Conservation (phyloP, 495 filamentous ascomycete species). For the Gamarada debralockiae region DNA sequence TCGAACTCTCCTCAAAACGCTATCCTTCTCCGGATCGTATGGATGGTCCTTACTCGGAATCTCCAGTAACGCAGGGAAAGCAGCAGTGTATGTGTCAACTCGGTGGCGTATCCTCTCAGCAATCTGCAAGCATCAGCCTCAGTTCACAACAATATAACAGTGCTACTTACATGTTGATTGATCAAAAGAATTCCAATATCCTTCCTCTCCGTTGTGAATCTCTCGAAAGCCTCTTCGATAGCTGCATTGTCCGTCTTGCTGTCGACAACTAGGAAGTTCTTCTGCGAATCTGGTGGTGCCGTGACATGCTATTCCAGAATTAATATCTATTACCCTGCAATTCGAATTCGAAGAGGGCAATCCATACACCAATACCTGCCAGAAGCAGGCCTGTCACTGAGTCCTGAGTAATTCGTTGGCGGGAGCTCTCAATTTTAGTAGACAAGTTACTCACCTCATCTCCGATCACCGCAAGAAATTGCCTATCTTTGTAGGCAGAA, state of each 20-base stretch:
- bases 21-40: constrained; percentile 99
- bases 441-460: constrained; percentile 67
- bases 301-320: constrained; percentile 63
- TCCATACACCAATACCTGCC: constrained; percentile 87
- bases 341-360: neutral
- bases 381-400: constrained; percentile 92
- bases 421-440: neutral
- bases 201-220: constrained; percentile 82
- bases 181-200: constrained; percentile 96
- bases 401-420: constrained; percentile 48
- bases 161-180: constrained; percentile 84
- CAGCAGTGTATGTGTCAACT: constrained; percentile 68
- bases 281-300: constrained; percentile 75
- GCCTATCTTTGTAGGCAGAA: constrained; percentile 76
- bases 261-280: constrained; percentile 98
- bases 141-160: neutral
- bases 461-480: constrained; percentile 96
- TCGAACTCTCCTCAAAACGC: constrained; percentile 85
- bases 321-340: constrained; percentile 10
- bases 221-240: constrained; percentile 89
- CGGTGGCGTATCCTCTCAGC: constrained; percentile 89
- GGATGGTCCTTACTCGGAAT: constrained; percentile 99
- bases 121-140: constrained; percentile 47
- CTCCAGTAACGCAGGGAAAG: constrained; percentile 79
- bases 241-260: constrained; percentile 80